phyloP scores from a whole-genome alignment of 1,284 basidiomycete genomes.

The Ceratobasidium sp. region DNA sequence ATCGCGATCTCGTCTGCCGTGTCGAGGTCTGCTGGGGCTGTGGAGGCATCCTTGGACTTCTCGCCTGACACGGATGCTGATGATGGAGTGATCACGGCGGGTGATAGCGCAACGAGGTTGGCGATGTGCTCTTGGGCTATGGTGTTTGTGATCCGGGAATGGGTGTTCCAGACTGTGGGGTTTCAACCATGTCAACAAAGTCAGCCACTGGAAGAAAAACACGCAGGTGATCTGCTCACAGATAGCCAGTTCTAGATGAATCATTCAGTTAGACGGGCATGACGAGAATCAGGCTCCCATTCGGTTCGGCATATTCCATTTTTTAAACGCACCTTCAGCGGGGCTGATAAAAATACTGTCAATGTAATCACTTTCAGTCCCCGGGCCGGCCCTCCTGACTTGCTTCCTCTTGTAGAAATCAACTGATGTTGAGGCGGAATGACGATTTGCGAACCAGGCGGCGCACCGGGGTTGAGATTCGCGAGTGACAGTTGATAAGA shows the following conservation, averaged over 20 bases:
- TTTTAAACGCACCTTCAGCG: conserved; percentile 65
- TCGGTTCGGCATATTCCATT: background rate
- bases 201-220: conserved; percentile 17
- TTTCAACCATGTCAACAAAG: conserved; percentile 7
- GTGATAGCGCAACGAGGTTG: conserved; percentile 43
- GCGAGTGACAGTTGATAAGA: background rate
- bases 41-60: conserved; percentile 18
- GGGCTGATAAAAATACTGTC: conserved; percentile 70
- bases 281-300: background rate
- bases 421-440: conserved; percentile 58
- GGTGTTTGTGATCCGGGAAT: conserved; percentile 43
- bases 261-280: background rate
- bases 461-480: background rate
- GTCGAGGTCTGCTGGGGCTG: conserved; percentile 45
- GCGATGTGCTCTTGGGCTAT: conserved; percentile 44
- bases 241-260: conserved; percentile 39
- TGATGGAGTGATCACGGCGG: conserved; percentile 29
- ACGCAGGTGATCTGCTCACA: conserved; percentile 20
- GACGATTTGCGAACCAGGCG: conserved; percentile 6
- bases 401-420: conserved; percentile 78
- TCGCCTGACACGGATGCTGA: conserved; percentile 25
- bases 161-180: conserved; percentile 46
- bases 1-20: conserved; percentile 44
- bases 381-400: conserved; percentile 59
- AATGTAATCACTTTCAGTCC: conserved; percentile 59